Evolutionary conservation across 257 asterid species (phyloP), one percentile per base, ranked within the genome.

Genomic region (Handroanthus guayacan): DNA sequence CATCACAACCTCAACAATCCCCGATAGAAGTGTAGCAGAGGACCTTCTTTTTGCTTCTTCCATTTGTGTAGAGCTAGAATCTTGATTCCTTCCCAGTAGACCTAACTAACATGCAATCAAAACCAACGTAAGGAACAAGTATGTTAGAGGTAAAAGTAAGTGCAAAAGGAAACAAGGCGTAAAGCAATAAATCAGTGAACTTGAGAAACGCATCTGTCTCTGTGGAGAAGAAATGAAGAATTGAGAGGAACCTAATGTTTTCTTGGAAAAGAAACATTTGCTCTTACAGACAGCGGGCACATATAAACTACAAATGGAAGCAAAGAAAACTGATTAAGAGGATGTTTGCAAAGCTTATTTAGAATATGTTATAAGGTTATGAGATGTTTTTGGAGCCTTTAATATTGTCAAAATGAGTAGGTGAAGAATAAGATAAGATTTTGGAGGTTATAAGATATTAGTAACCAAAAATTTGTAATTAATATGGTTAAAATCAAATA

Each of bases 1-100:
- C 86, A 92, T 78, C 79, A 89, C 81, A 36, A 90, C 96, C 84
- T 90, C 92, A 43, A 86, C 74, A 69, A 90, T 86, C 74, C 97
- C 97, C 76, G 85, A 83, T 50, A 84, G 62, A 71, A 92, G 79
- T 20, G 84, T 56, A 77, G 92, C 91, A 69, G 55, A 75, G 77
- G 86, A 85, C 75, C 82, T 82, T 74, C 82, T 66, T 65, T 83
- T 89, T 83, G 86, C 92, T 83, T 89, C 91, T 83, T 86, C 92
- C 63, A 67, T 25, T 68, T 81, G 79, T 55, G 79, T 75, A 37
- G 90, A 77, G 56, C 68, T 82, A 47, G 89, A 76, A 56, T 83
- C 90, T 51, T 80, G 85, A 68, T 61, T 62, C 78, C 87, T 87
- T 38, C 88, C 87, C 8, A 91, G 80, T 80, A 92, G 71, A 76